Conservation (phyloP, 495 filamentous ascomycete species). For the Glarea lozoyensis region DNA sequence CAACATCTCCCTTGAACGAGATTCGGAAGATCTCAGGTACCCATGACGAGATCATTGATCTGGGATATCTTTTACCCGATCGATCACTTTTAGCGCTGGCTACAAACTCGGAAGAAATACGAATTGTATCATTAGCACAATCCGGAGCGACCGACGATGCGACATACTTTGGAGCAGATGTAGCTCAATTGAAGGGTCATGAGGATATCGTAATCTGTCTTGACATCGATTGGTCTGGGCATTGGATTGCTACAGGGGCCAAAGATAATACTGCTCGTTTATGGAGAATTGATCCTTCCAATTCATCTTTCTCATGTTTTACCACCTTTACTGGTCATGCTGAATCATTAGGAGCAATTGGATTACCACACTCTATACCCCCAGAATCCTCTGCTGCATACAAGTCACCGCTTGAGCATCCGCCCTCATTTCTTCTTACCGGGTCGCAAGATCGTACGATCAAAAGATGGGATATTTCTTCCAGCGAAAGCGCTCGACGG, state of each 20-base stretch:
- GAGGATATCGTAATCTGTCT: constrained; percentile 93
- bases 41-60: constrained; percentile 93
- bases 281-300: constrained; percentile 78
- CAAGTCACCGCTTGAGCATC: constrained; percentile 61
- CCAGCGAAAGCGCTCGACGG: constrained; percentile 30
- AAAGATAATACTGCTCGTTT: constrained; percentile 94
- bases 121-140: constrained; percentile 60
- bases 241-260: constrained; percentile 91
- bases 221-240: constrained; percentile 90
- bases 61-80: constrained; percentile 73
- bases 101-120: constrained; percentile 89
- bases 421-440: constrained; percentile 76
- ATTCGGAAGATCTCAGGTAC: constrained; percentile 83
- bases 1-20: constrained; percentile 25
- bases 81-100: constrained; percentile 78
- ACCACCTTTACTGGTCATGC: constrained; percentile 83
- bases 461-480: constrained; percentile 75
- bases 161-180: constrained; percentile 78
- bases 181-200: constrained; percentile 77
- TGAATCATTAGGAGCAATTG: constrained; percentile 88
- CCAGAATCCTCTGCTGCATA: constrained; percentile 53
- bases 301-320: constrained; percentile 66
- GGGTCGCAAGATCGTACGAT: constrained; percentile 92
- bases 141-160: constrained; percentile 22
- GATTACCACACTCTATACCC: constrained; percentile 62